A percentile compares a stretch with the other conserved stretches of the same genome.
Conservation (phyloP, 768 basidiomycete species). For the Boletus edulis region DNA sequence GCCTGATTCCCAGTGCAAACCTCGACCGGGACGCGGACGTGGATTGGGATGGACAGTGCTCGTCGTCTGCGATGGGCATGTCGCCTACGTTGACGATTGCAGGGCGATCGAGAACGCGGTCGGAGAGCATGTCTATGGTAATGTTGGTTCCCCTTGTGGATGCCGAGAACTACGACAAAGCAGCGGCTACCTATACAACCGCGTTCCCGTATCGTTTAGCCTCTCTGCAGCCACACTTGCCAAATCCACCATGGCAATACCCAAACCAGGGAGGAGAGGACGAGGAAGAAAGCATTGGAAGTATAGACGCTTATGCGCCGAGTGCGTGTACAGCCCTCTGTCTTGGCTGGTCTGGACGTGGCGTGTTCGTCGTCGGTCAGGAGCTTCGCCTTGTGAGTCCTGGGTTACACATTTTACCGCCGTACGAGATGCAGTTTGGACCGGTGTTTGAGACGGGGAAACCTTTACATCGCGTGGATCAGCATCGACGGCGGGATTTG, state of each 20-base stretch:
- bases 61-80: neutral
- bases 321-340: constrained; percentile 17
- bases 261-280: neutral
- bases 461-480: constrained; percentile 17
- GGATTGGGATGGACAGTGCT: neutral
- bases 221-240: constrained; percentile 8
- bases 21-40: neutral
- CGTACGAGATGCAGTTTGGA: constrained; percentile 29
- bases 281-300: neutral
- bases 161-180: neutral
- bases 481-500: neutral
- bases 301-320: neutral
- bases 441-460: constrained; percentile 26
- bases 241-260: neutral
- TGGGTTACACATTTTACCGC: constrained; percentile 23
- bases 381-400: constrained; percentile 25
- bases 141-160: constrained; percentile 26
- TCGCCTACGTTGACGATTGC: constrained; percentile 25
- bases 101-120: constrained; percentile 15
- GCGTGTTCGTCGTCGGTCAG: constrained; percentile 24
- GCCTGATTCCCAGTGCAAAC: neutral
- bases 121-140: constrained; percentile 15
- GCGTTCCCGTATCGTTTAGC: constrained; percentile 23
- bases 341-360: constrained; percentile 29
- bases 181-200: neutral